phyloP scores from a whole-genome alignment of 2,329 filamentous ascomycete genomes.

The Trichoderma citrinoviride region DNA sequence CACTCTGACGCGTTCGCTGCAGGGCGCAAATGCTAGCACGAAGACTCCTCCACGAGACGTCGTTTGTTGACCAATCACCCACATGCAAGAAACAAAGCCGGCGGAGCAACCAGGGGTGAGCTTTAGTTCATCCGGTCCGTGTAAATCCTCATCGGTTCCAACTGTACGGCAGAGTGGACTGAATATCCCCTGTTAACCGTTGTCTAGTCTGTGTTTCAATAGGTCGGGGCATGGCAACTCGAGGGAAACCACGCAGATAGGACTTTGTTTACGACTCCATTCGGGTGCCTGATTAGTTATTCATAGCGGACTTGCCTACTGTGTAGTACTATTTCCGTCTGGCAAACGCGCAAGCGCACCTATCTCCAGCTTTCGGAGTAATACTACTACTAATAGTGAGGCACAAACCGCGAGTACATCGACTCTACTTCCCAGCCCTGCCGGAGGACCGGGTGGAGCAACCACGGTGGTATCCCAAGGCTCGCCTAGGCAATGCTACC shows the following conservation, averaged over 20 bases:
- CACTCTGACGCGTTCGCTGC: not conserved
- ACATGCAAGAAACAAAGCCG: not conserved
- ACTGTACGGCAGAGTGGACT: not conserved
- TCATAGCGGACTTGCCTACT: not conserved
- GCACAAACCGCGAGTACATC: not conserved
- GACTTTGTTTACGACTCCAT: not conserved
- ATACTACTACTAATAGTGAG: too few relatives aligned
- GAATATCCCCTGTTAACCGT: not conserved
- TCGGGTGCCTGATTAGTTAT: not conserved
- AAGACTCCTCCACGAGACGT: not conserved
- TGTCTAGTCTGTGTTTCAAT: not conserved
- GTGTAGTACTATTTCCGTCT: not conserved
- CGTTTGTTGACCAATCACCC: not conserved
- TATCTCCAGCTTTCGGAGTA: not conserved
- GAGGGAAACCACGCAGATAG: conserved; percentile 2
- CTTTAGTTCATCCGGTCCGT: not conserved
- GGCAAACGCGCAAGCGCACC: not conserved
- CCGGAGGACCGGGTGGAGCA: conserved; percentile 8
- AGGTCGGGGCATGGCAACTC: not conserved
- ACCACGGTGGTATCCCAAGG: not conserved
- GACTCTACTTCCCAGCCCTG: conserved; percentile 2
- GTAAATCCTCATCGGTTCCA: not conserved
- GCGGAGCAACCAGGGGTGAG: not conserved
- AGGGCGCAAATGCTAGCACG: conserved; percentile 4
- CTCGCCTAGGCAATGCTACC: not conserved